These are phyloP conservation scores for Triticum aestivum DNA, from an alignment of 176 grass and related monocot genomes.

Conservation along the genomic window IWGSC_CS_RefSeq_v2.1 NC_057805.1:415794933-415795432, in stretches of 20 bases:
- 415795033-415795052: neutral
- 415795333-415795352: neutral
- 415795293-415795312: neutral
- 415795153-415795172: neutral
- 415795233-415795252: conserved; percentile 2
- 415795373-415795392: neutral
- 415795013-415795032: neutral
- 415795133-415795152: neutral
- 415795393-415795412: neutral
- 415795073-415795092: neutral
- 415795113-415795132: conserved; percentile 6
- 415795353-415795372: conserved; percentile 18
- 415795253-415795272: conserved; percentile 13
- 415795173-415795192: neutral
- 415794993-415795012: neutral
- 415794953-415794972: neutral
- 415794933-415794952: neutral
- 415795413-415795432: neutral
- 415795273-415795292: conserved; percentile 6
- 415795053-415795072: neutral
- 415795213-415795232: conserved; percentile 34
- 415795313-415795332: conserved; percentile 6
- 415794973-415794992: neutral
- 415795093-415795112: neutral
- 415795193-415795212: conserved; percentile 19